Conservation (phyloP, 208 protist genomes). For the Leishmania braziliensis region DNA sequence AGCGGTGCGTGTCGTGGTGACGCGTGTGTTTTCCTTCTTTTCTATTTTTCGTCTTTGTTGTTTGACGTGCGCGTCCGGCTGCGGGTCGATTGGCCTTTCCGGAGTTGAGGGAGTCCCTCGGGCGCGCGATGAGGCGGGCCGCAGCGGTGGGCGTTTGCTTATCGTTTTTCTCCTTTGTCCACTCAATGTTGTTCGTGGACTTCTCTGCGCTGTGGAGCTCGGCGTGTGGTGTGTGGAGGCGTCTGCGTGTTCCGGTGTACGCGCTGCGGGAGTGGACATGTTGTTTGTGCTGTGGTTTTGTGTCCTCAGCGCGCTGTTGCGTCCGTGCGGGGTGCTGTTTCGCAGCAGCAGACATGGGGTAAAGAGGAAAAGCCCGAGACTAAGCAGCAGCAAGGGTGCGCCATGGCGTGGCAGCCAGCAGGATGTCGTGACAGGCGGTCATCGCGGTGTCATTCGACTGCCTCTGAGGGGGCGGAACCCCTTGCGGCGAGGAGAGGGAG, state of each 20-base stretch:
- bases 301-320: not conserved
- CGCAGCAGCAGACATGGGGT: no score
- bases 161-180: not conserved
- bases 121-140: not conserved
- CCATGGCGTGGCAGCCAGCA: not conserved
- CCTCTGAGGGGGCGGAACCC: not conserved
- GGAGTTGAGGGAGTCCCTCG: conserved; percentile 2
- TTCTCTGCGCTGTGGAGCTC: not conserved
- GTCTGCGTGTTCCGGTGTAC: not conserved
- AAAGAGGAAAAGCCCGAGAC: not conserved
- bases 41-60: not conserved
- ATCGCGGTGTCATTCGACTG: not conserved
- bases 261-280: not conserved
- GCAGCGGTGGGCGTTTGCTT: not conserved
- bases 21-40: not conserved
- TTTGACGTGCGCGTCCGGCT: not conserved
- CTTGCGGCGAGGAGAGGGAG: not conserved
- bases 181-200: not conserved
- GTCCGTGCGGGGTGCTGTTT: no score
- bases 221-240: not conserved
- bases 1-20: not conserved
- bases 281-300: not conserved
- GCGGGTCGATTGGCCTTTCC: not conserved
- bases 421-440: not conserved
- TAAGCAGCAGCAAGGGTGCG: not conserved